Percentiles rank a stretch among this genome's conserved stretches.
Conservation (phyloP, 108 stramenopile species). For the Cyclotella sp. region DNA sequence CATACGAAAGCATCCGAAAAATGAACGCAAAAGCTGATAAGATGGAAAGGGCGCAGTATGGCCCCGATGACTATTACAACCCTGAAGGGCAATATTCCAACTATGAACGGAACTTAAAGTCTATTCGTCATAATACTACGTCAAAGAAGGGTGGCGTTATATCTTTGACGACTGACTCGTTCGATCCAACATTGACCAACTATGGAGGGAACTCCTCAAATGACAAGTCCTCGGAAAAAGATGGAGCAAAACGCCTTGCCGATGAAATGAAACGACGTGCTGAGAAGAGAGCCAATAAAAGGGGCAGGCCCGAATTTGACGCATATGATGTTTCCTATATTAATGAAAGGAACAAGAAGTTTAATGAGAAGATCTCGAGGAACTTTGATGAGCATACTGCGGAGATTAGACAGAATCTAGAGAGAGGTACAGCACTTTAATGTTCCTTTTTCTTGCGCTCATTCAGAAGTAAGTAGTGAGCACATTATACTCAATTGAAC, state of each 20-base stretch:
- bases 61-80: conserved; percentile 79
- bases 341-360: conserved; percentile 88
- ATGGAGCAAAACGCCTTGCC: conserved; percentile 79
- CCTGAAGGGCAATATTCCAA: conserved; percentile 82
- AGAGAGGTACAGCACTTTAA: conserved; percentile 89
- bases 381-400: conserved; percentile 85
- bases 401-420: conserved; percentile 92
- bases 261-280: conserved; percentile 83
- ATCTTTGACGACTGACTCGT: conserved; percentile 42
- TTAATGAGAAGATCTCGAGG: conserved; percentile 90
- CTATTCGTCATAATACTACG: conserved; percentile 30
- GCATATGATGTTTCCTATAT: conserved; percentile 85
- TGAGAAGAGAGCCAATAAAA: conserved; percentile 70
- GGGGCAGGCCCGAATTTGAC: conserved; percentile 74
- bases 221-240: conserved; percentile 56
- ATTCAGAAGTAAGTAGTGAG: not conserved
- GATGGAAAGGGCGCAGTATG: conserved; percentile 46
- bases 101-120: conserved; percentile 80
- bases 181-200: conserved; percentile 62
- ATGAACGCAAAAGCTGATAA: conserved; percentile 48
- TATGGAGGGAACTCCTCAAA: not conserved
- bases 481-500: not conserved
- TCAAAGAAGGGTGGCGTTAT: conserved; percentile 29
- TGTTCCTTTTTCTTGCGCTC: not conserved
- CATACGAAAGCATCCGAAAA: conserved; percentile 43